phyloP scores from a whole-genome alignment of 169 alveolate species.

The Plasmodium cynomolgi region DNA sequence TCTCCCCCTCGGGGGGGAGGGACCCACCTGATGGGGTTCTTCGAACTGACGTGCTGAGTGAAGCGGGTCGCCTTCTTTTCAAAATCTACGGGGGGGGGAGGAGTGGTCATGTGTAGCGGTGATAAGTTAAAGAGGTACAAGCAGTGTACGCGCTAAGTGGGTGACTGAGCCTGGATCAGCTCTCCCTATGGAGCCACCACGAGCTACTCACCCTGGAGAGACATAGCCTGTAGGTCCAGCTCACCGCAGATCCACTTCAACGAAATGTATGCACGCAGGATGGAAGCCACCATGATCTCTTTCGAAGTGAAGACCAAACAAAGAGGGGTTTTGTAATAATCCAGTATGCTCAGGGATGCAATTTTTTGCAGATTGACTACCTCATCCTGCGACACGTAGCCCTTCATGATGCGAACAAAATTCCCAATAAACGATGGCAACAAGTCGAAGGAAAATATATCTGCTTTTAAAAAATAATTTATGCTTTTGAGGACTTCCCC shows the following conservation, averaged over 20 bases:
- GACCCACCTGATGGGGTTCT: slow-evolving; percentile 40
- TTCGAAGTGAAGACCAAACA: slow-evolving; percentile 43
- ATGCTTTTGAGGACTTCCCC: slow-evolving; percentile 59
- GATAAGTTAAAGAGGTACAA: neutral
- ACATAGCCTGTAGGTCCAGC: neutral
- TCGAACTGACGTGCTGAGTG: slow-evolving; percentile 4
- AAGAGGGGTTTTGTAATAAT: slow-evolving; percentile 42
- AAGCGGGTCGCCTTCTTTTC: slow-evolving; percentile 13
- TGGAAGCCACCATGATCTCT: slow-evolving; percentile 39
- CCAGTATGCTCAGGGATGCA: slow-evolving; percentile 22
- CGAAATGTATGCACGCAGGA: slow-evolving; percentile 22
- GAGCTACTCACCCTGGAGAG: slow-evolving; percentile 8
- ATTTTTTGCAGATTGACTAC: slow-evolving; percentile 5
- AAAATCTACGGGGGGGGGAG: slow-evolving; percentile 13
- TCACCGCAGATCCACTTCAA: slow-evolving; percentile 8
- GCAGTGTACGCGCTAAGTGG: neutral
- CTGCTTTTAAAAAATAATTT: slow-evolving; percentile 35
- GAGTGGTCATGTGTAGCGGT: neutral
- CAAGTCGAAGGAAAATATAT: slow-evolving; percentile 30
- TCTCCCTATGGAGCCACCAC: no score
- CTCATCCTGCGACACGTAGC: neutral
- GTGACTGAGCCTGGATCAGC: neutral
- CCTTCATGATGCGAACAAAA: slow-evolving; percentile 16
- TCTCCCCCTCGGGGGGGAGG: neutral
- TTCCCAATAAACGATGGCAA: neutral